Conservation (phyloP, 1,284 basidiomycete genomes). For the Papiliotrema terrestris region DNA sequence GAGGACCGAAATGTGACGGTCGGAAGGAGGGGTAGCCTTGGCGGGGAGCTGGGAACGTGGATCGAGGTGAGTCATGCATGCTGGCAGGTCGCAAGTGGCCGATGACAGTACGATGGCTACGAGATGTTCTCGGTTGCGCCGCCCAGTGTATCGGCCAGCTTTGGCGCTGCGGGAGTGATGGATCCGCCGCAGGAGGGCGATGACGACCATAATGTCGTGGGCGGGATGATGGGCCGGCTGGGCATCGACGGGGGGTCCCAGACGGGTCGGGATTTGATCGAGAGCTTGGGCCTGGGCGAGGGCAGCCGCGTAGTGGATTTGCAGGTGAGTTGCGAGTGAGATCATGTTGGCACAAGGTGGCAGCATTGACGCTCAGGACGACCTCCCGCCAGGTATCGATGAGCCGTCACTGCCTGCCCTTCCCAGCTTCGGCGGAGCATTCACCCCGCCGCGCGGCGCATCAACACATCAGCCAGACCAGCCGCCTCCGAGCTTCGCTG, state of each 20-base stretch:
- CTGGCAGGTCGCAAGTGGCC: not conserved
- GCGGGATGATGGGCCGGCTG: conserved; percentile 36
- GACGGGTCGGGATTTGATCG: conserved; percentile 40
- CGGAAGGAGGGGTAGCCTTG: conserved; percentile 24
- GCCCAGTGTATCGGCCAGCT: conserved; percentile 39
- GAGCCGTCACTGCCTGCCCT: conserved; percentile 49
- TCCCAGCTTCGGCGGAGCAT: conserved; percentile 20
- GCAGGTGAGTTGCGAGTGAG: conserved; percentile 21
- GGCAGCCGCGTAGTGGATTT: conserved; percentile 47
- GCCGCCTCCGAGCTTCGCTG: conserved; percentile 33
- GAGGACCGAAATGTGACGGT: conserved; percentile 17
- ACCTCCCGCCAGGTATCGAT: conserved; percentile 49
- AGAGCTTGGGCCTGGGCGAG: conserved; percentile 45
- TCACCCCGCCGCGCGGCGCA: conserved; percentile 7
- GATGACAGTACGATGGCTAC: conserved; percentile 47
- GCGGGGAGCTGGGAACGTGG: conserved; percentile 42
- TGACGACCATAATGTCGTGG: conserved; percentile 28
- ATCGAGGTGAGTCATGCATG: conserved; percentile 33
- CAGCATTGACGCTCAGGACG: conserved; percentile 28
- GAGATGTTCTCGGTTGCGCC: conserved; percentile 49
- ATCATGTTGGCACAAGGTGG: not conserved
- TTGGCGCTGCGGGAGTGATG: conserved; percentile 42
- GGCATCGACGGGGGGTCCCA: conserved; percentile 19
- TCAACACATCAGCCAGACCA: conserved; percentile 1
- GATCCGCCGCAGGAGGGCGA: conserved; percentile 45